phyloP scores from a whole-genome alignment of 495 filamentous ascomycete species.

The Neurospora sublineolata region DNA sequence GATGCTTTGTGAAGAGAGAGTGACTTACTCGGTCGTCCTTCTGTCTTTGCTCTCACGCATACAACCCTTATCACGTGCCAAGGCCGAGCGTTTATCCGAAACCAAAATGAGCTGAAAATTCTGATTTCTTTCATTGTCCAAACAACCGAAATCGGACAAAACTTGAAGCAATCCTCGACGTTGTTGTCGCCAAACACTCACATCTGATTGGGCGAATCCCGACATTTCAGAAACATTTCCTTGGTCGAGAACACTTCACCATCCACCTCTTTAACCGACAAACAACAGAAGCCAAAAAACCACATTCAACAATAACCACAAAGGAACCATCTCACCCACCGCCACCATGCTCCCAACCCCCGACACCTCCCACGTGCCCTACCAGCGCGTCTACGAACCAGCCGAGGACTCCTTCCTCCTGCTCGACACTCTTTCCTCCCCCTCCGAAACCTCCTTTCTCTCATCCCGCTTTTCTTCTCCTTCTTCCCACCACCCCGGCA shows the following conservation, averaged over 20 bases:
- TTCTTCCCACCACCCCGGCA: background rate
- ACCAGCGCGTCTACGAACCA: slow-evolving; percentile 80
- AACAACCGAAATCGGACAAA: background rate
- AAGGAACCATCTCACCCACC: background rate
- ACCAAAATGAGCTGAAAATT: background rate
- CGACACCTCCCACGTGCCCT: slow-evolving; percentile 78
- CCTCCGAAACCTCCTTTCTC: slow-evolving; percentile 61
- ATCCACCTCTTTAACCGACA: background rate
- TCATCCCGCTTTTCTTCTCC: slow-evolving; percentile 41
- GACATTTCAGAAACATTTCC: background rate
- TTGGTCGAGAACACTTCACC: background rate
- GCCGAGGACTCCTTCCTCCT: slow-evolving; percentile 93
- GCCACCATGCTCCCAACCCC: slow-evolving; percentile 76
- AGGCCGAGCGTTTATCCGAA: background rate
- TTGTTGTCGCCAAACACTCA: background rate
- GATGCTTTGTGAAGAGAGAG: background rate
- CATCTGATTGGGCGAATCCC: background rate
- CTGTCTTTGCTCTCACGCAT: background rate
- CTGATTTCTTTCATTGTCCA: background rate
- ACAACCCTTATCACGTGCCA: background rate
- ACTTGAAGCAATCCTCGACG: background rate
- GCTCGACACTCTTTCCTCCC: slow-evolving; percentile 77
- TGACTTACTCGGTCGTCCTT: background rate
- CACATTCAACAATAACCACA: too few species aligned
- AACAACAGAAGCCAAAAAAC: too few species aligned